Evolutionary conservation across 306 rosid genomes (phyloP).

Genomic region (Cucurbita maxima): DNA sequence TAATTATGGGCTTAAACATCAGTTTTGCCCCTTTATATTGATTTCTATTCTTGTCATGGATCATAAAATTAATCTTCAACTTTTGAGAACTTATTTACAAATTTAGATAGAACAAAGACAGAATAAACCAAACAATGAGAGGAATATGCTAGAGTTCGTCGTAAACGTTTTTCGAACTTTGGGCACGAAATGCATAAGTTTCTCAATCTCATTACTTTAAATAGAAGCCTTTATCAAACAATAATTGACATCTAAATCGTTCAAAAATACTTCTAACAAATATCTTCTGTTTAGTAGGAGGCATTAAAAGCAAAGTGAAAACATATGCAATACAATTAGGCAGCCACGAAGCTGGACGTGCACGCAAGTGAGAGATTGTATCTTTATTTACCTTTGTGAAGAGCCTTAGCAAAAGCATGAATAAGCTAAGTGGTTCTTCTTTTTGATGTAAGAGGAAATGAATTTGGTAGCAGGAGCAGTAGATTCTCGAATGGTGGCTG

Average conservation of each 20-base stretch:
- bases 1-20: too few species aligned
- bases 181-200: not conserved
- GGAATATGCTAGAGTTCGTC: not conserved
- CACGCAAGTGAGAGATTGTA: not conserved
- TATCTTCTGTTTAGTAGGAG: conserved; percentile 8
- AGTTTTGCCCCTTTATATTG: too few species aligned
- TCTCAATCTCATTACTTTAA: conserved; percentile 5
- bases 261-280: conserved; percentile 15
- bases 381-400: not conserved
- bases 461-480: conserved; percentile 54
- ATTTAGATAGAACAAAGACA: not conserved
- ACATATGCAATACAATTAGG: conserved; percentile 17
- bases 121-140: not conserved
- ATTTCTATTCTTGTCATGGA: too few species aligned
- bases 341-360: not conserved
- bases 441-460: conserved; percentile 63
- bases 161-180: too few species aligned
- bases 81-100: too few species aligned
- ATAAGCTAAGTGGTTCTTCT: conserved; percentile 93
- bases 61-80: too few species aligned
- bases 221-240: conserved; percentile 11
- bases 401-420: conserved; percentile 61
- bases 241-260: not conserved
- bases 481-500: conserved; percentile 44
- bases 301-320: conserved; percentile 9